Conservation (phyloP, 768 basidiomycete species). For the Chalciporus piperatus region DNA sequence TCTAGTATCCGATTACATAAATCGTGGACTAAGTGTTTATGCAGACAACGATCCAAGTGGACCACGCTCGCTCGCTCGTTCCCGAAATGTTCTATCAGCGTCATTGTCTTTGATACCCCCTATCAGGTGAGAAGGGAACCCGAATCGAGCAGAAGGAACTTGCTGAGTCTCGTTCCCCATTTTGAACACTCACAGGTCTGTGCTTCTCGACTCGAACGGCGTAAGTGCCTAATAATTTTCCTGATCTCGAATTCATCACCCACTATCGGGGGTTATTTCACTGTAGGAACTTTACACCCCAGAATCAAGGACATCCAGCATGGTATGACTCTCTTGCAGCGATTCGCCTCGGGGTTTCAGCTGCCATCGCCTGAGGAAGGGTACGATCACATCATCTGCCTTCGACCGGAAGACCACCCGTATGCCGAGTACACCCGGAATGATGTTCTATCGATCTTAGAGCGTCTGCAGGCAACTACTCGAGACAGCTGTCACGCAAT, state of each 20-base stretch:
- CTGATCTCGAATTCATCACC: slow-evolving; percentile 5
- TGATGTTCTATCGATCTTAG: slow-evolving; percentile 52
- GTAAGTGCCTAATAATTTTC: slow-evolving; percentile 40
- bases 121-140: slow-evolving; percentile 53
- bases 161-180: slow-evolving; percentile 15
- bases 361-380: slow-evolving; percentile 59
- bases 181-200: slow-evolving; percentile 47
- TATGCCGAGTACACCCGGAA: slow-evolving; percentile 47
- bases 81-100: slow-evolving; percentile 61
- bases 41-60: slow-evolving; percentile 64
- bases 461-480: slow-evolving; percentile 39
- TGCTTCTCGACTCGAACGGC: slow-evolving; percentile 52
- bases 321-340: slow-evolving; percentile 58
- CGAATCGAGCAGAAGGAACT: background rate
- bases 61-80: slow-evolving; percentile 67
- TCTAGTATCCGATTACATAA: slow-evolving; percentile 6
- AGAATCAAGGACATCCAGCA: slow-evolving; percentile 65
- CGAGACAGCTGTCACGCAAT: slow-evolving; percentile 7
- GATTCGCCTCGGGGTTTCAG: slow-evolving; percentile 61
- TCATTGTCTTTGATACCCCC: slow-evolving; percentile 76
- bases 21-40: background rate
- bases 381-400: slow-evolving; percentile 53
- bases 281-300: slow-evolving; percentile 65
- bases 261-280: slow-evolving; percentile 10
- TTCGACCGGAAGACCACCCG: slow-evolving; percentile 37